Conservation (phyloP, 2,329 filamentous ascomycete species). For the Fusarium staphyleae region DNA sequence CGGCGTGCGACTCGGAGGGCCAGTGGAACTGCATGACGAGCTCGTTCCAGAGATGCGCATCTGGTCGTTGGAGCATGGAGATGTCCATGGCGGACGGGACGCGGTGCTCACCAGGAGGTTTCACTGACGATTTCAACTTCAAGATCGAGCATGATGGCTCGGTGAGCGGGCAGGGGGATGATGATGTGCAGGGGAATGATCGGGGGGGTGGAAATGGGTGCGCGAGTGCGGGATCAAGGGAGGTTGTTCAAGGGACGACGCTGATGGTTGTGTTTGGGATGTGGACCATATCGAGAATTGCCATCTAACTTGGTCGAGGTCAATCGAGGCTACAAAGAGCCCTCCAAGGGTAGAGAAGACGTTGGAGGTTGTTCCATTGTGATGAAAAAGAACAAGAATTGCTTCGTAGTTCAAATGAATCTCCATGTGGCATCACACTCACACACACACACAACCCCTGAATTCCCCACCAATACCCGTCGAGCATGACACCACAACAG, state of each 20-base stretch:
- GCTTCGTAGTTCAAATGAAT: too few relatives aligned
- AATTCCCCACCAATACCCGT: slow-evolving; percentile 21
- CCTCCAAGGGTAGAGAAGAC: not conserved
- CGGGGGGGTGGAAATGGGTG: slow-evolving; percentile 7
- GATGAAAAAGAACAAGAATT: too few relatives aligned
- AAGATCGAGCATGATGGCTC: slow-evolving; percentile 44
- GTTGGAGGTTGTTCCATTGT: too few relatives aligned
- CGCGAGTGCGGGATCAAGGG: slow-evolving; percentile 10
- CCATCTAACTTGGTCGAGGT: not conserved
- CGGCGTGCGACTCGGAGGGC: slow-evolving; percentile 55
- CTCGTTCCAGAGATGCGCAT: slow-evolving; percentile 59
- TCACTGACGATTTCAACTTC: slow-evolving; percentile 49
- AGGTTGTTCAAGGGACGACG: not conserved
- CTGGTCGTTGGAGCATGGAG: slow-evolving; percentile 55
- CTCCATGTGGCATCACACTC: not conserved
- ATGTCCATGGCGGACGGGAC: slow-evolving; percentile 55
- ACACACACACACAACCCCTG: not conserved
- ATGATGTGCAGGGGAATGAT: not conserved
- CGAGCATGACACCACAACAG: slow-evolving; percentile 15
- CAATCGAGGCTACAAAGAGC: not conserved
- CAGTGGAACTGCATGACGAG: slow-evolving; percentile 61
- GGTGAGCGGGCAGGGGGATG: not conserved
- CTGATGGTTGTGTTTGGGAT: slow-evolving; percentile 6
- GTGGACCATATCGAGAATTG: slow-evolving; percentile 7
- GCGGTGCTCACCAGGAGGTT: slow-evolving; percentile 53